Evolutionary conservation across 345 rosid species (phyloP).

Genomic region (Salix purpurea): DNA sequence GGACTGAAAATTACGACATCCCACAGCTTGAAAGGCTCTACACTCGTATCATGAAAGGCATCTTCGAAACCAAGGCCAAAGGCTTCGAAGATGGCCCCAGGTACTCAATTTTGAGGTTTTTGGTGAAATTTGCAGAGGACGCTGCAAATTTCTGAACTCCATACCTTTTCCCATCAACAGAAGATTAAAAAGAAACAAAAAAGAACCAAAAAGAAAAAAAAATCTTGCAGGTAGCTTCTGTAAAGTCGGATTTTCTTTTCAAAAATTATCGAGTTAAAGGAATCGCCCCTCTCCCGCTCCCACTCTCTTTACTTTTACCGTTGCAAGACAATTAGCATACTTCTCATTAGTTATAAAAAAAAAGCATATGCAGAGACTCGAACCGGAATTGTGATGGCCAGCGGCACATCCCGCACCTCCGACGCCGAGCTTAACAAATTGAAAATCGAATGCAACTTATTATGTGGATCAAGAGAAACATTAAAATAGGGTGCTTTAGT

Average conservation of each 20-base stretch:
- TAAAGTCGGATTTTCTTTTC: constrained; percentile 57
- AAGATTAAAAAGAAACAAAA: not conserved
- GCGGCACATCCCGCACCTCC: not conserved
- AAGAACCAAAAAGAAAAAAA: not conserved
- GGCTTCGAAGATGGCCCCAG: constrained; percentile 45
- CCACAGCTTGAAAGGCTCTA: constrained; percentile 91
- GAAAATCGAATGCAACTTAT: not conserved
- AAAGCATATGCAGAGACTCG: no score
- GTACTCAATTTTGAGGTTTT: constrained; percentile 80
- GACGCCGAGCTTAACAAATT: not conserved
- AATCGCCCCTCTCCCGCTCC: not conserved
- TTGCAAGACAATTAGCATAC: no score
- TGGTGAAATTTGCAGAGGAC: constrained; percentile 63
- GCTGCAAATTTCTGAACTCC: constrained; percentile 60
- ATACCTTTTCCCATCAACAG: constrained; percentile 7
- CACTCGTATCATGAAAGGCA: constrained; percentile 65
- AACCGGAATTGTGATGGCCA: not conserved
- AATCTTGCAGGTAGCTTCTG: constrained; percentile 35
- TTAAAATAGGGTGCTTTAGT: not conserved
- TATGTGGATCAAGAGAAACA: no score
- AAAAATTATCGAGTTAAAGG: constrained; percentile 30
- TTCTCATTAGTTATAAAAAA: no score
- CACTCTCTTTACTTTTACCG: not conserved
- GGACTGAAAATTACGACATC: constrained; percentile 54
- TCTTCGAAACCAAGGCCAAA: constrained; percentile 48